Evolutionary conservation across 192 early-diverging fungal species (phyloP).

Genomic region (Rhizophagus prolifer): DNA sequence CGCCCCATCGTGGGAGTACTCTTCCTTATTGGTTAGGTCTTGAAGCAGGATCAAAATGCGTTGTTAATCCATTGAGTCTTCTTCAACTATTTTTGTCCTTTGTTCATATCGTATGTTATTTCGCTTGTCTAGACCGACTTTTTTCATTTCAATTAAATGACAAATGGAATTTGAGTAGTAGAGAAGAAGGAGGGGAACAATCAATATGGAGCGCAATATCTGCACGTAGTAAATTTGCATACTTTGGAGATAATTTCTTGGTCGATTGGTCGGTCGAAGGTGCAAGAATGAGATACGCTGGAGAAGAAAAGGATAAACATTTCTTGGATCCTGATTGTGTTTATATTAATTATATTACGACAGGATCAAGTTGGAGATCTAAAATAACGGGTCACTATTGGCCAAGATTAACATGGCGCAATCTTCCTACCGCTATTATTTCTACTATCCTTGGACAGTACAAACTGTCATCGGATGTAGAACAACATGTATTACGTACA

Average conservation of each 20-base stretch:
- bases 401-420: constrained; percentile 20
- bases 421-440: neutral
- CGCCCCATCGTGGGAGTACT: constrained; percentile 24
- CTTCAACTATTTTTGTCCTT: constrained; percentile 18
- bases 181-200: neutral
- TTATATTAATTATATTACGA: constrained; percentile 26
- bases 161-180: constrained; percentile 10
- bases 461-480: constrained; percentile 9
- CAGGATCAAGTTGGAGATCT: constrained; percentile 22
- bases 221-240: constrained; percentile 17
- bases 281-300: constrained; percentile 15
- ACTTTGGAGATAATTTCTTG: constrained; percentile 30
- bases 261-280: constrained; percentile 28
- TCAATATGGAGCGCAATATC: constrained; percentile 17
- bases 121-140: neutral
- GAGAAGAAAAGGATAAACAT: constrained; percentile 17
- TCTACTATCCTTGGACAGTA: constrained; percentile 21
- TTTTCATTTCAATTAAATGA: constrained; percentile 18
- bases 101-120: constrained; percentile 24
- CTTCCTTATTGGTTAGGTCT: constrained; percentile 29
- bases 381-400: constrained; percentile 20
- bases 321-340: constrained; percentile 12
- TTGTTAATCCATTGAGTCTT: neutral
- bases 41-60: constrained; percentile 22
- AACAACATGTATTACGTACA: constrained; percentile 29